Evolutionary conservation across 2,329 filamentous ascomycete genomes (phyloP), one percentile per base, ranked within the genome.

Genomic region (Furcasterigmium sp.): DNA sequence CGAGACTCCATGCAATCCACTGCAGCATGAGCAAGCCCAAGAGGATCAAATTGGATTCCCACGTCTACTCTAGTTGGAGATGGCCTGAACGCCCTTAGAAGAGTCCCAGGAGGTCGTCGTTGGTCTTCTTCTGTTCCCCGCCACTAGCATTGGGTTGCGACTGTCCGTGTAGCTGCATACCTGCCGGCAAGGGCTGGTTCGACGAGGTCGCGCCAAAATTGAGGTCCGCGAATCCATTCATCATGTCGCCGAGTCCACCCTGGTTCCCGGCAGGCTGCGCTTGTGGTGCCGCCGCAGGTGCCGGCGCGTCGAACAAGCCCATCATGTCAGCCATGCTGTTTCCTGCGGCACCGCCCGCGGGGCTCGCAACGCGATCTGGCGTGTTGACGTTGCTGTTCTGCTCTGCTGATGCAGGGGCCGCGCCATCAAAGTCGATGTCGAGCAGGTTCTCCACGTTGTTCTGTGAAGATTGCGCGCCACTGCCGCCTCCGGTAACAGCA

Each of bases 391-490:
- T 58, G 51, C 64, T 69, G 44, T 69, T 62, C 47, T 72, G 67
- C 51, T 91, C 85, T 41, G 88, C 76, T 11, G 87, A 91, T n/a
- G 93, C 91, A 3, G 91, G 91, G 3, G 87, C 91, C 3, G 87
- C 85, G 20, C 91, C 93, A 58, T 97, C 93, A 59, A 95, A 95
- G 64, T 95, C 90, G 56, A 95, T 95, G 57, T 98, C 93, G 44
- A 98, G 77, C 17, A 98, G 74, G 61, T 97, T 98, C 65, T 98
- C 93, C 51, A 91, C 78, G 56, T 95, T 96, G 69, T 68, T 86
- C 61, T 90, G 84, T 7, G 76, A 58, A 20, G 70, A 59, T 1
- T 73, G 52, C 8, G 58, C 64, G 23, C 78, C 67, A 43, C 75
- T 76, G 1, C 82, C 78, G 0, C 82, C 81, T 0, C 81, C 81